Evolutionary conservation across 495 filamentous ascomycete genomes (phyloP).

Genomic region (Penicillium coffeae): DNA sequence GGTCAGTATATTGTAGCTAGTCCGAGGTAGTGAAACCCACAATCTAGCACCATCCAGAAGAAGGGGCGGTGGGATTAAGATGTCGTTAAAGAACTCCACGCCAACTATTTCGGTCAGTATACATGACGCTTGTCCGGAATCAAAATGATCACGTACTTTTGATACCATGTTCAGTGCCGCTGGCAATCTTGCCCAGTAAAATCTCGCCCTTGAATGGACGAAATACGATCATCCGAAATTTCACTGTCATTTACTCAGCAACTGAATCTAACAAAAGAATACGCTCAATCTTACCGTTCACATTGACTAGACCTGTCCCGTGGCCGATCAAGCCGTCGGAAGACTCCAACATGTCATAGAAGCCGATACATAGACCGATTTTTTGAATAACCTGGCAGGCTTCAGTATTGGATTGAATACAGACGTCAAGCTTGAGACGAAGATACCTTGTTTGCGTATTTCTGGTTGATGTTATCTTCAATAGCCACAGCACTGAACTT

Average conservation of each 20-base stretch:
- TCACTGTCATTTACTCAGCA: constrained; percentile 51
- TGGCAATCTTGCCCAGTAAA: constrained; percentile 72
- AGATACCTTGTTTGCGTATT: constrained; percentile 86
- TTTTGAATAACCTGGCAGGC: constrained; percentile 68
- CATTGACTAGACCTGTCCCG: constrained; percentile 81
- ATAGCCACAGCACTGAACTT: constrained; percentile 74
- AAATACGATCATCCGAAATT: constrained; percentile 91
- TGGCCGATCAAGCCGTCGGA: constrained; percentile 93
- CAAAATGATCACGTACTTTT: constrained; percentile 49
- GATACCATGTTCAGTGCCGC: constrained; percentile 68
- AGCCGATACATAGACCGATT: constrained; percentile 84
- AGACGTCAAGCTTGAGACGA: neutral
- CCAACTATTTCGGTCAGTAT: constrained; percentile 51
- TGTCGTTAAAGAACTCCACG: constrained; percentile 88
- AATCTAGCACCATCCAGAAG: constrained; percentile 71
- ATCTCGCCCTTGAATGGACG: constrained; percentile 92
- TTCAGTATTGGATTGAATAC: no score
- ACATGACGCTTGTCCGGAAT: neutral
- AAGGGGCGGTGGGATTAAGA: constrained; percentile 67
- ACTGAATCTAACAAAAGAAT: neutral
- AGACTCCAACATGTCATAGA: constrained; percentile 80
- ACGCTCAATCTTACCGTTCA: constrained; percentile 61
- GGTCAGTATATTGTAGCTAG: constrained; percentile 21
- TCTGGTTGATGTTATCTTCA: constrained; percentile 90
- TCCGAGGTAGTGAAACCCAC: constrained; percentile 43